Percentiles rank a stretch among this genome's conserved stretches.
Conservation (phyloP, 2,329 filamentous ascomycete genomes). For the Aspergillus sp. region DNA sequence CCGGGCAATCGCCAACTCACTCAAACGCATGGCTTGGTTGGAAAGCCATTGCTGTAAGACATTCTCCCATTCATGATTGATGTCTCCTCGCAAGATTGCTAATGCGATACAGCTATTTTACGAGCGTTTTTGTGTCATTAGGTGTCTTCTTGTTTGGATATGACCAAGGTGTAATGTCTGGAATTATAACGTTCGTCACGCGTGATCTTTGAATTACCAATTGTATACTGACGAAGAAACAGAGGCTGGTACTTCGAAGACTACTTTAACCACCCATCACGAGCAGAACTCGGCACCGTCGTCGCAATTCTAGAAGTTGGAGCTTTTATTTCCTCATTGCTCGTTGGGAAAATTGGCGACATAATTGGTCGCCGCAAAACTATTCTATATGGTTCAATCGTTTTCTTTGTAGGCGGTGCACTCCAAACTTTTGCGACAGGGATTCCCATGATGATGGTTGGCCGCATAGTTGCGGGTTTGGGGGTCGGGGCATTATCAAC, state of each 20-base stretch:
- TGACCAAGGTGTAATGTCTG: constrained; percentile 66
- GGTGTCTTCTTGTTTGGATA: constrained; percentile 67
- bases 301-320: constrained; percentile 95
- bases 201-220: background rate
- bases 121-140: constrained; percentile 71
- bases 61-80: constrained; percentile 7
- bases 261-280: constrained; percentile 87
- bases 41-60: constrained; percentile 84
- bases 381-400: constrained; percentile 87
- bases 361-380: constrained; percentile 85
- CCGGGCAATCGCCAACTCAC: constrained; percentile 65
- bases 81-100: constrained; percentile 14
- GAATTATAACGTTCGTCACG: constrained; percentile 63
- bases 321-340: constrained; percentile 83
- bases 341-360: constrained; percentile 86
- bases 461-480: constrained; percentile 79
- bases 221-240: constrained; percentile 16
- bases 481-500: constrained; percentile 87
- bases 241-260: constrained; percentile 86
- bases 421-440: constrained; percentile 78
- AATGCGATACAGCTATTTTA: constrained; percentile 72
- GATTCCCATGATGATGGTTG: constrained; percentile 85
- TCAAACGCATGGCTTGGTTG: constrained; percentile 87
- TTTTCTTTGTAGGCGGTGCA: constrained; percentile 82
- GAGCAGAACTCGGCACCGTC: constrained; percentile 90